Percentiles rank a stretch among this genome's conserved stretches.
These are phyloP conservation scores for Royoungia palumana DNA, from an alignment of 768 basidiomycete genomes.

Conservation along the genomic window DNA sequence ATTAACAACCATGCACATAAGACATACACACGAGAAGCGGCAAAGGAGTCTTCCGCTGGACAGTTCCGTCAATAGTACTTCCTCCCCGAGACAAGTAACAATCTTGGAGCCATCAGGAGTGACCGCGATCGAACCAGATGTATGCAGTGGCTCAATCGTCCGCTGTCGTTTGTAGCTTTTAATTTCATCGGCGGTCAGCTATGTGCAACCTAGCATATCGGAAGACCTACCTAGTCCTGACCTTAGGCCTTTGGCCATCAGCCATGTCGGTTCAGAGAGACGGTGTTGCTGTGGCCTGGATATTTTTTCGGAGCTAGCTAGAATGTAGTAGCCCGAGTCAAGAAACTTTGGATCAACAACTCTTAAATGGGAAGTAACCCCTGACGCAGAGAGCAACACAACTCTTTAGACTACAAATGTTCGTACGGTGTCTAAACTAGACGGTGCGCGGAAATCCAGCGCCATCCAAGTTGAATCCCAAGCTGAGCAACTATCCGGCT, in stretches of 20 bases:
- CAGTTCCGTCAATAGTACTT: slow-evolving; percentile 81
- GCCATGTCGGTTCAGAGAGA: slow-evolving; percentile 13
- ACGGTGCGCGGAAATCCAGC: background rate
- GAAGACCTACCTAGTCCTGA: slow-evolving; percentile 40
- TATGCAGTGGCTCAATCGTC: slow-evolving; percentile 78
- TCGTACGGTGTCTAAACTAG: too few relatives aligned
- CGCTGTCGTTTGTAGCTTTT: slow-evolving; percentile 72
- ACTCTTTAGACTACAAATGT: too few relatives aligned
- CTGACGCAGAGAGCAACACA: too few relatives aligned
- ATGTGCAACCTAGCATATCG: background rate
- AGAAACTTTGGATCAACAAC: too few relatives aligned
- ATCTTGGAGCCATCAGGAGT: slow-evolving; percentile 76
- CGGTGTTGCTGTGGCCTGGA: background rate
- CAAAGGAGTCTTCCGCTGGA: slow-evolving; percentile 70
- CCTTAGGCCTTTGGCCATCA: slow-evolving; percentile 36
- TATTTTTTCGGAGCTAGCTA: too few relatives aligned
- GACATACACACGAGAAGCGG: slow-evolving; percentile 77
- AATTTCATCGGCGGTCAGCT: slow-evolving; percentile 8
- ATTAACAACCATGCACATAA: background rate
- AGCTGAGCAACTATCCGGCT: background rate
- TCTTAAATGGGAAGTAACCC: too few relatives aligned
- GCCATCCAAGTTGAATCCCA: slow-evolving; percentile 7
- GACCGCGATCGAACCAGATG: slow-evolving; percentile 80
- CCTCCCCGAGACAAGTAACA: slow-evolving; percentile 84
- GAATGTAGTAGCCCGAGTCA: too few relatives aligned